Percentiles rank a stretch among this genome's conserved stretches.
Conservation (phyloP, 495 filamentous ascomycete species). For the Chaetomium cochliodes region DNA sequence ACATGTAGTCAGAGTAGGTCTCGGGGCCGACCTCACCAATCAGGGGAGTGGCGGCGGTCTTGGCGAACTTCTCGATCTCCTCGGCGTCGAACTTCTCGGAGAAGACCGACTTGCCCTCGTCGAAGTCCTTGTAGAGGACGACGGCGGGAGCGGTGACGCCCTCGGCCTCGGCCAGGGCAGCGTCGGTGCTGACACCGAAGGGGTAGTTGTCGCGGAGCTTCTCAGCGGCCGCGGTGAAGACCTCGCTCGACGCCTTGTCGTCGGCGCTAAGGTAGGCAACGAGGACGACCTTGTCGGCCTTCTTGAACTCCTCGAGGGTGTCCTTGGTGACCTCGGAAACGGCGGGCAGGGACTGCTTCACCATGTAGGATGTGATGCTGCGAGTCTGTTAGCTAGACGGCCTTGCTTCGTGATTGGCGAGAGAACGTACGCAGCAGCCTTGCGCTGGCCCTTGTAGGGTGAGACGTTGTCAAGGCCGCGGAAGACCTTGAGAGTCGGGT, state of each 20-base stretch:
- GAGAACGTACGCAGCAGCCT: constrained; percentile 74
- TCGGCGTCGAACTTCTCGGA: constrained; percentile 74
- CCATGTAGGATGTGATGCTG: constrained; percentile 97
- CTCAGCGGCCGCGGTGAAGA: constrained; percentile 77
- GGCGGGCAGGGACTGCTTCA: constrained; percentile 93
- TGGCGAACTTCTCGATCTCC: constrained; percentile 76
- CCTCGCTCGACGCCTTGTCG: constrained; percentile 81
- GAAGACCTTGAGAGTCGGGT: constrained; percentile 99
- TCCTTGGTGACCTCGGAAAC: constrained; percentile 79
- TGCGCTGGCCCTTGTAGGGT: constrained; percentile 84
- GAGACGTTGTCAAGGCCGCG: constrained; percentile 79
- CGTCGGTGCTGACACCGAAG: constrained; percentile 83
- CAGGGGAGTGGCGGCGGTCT: constrained; percentile 80
- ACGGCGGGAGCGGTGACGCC: constrained; percentile 82
- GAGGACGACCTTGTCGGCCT: constrained; percentile 91
- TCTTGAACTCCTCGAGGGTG: constrained; percentile 93
- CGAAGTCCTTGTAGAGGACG: constrained; percentile 96
- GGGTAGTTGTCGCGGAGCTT: constrained; percentile 85
- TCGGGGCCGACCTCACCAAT: constrained; percentile 97
- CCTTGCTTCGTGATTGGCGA: background rate
- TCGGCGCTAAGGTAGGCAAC: constrained; percentile 82
- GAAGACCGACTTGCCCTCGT: constrained; percentile 90
- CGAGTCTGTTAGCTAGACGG: constrained; percentile 32
- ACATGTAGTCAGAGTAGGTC: constrained; percentile 96
- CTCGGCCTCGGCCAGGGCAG: constrained; percentile 80